Evolutionary conservation across 306 rosid genomes (phyloP), one percentile per base, ranked within the genome.

Genomic region (Leucaena leucocephala): DNA sequence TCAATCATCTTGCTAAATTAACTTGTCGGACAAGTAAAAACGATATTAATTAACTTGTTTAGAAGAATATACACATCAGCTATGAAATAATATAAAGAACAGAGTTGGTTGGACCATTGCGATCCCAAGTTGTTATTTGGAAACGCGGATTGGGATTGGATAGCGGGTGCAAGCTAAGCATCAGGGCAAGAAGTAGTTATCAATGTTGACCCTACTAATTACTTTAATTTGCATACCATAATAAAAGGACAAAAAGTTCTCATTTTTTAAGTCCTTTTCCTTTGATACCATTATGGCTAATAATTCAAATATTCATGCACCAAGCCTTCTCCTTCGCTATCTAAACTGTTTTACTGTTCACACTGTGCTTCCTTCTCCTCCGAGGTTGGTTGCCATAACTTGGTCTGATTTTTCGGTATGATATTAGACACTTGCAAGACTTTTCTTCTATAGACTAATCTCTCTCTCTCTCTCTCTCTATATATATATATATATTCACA

Each of bases 101-200:
- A 21, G 65, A 27, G 16, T 59, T 59, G 65, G 65, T 59, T 27
- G 38, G 65, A 35, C 75, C 21, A 64, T 71, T 58, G 70, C 8
- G 7, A 68, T 66, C 3, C 45, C 72, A 82, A 76, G 63, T 79
- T 58, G 81, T 36, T 27, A 27, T 27, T 27, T 27, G 21, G 27
- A 2, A 52, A 79, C 68, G 46, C 61, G 64, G 76, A 58, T 75
- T 72, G 46, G 83, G 84, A 77, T 27, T 27, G 27, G 27, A 27
- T 27, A 19, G 36, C 55, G 79, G 80, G 48, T 57, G 64, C 77
- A 77, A 74, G 22, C 73, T 21, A 38, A 65, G 77, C 48, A 27
- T 27, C 27, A 69, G 19, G 49, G 48, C 68, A 74, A 71, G 54
- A 80, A 74, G 22, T 77, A 59, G 70, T 49, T 50, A 68, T 9